Evolutionary conservation across 352 stramenopile genomes (phyloP).

Genomic region (Phytophthora brassicae): DNA sequence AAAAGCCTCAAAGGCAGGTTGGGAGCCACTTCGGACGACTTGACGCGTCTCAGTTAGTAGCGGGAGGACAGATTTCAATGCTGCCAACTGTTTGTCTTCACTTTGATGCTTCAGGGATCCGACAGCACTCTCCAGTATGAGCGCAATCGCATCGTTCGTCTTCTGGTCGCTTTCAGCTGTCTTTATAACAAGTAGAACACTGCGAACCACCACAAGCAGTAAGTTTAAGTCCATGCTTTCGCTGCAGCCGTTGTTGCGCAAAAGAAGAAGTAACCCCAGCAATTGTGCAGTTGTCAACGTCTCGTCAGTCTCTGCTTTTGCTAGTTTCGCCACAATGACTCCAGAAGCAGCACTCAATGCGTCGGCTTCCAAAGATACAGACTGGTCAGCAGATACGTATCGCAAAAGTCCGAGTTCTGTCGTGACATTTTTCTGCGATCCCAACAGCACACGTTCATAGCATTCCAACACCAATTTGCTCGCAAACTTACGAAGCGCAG

Average conservation of each 20-base stretch:
- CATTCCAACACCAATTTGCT: conserved; percentile 19
- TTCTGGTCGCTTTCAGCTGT: conserved; percentile 1
- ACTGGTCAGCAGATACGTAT: conserved; percentile 20
- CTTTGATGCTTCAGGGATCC: conserved; percentile 12
- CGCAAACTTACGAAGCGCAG: conserved; percentile 17
- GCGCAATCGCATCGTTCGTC: conserved; percentile 14
- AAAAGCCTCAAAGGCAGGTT: conserved; percentile 33
- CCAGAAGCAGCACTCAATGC: conserved; percentile 3
- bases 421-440: conserved; percentile 6
- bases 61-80: conserved; percentile 24
- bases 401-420: conserved; percentile 24
- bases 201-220: conserved; percentile 27
- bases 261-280: conserved; percentile 38
- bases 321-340: conserved; percentile 32
- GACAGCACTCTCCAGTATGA: conserved; percentile 22
- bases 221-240: conserved; percentile 8
- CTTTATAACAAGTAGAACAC: conserved; percentile 18
- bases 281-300: conserved; percentile 39
- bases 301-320: conserved; percentile 20
- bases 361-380: not conserved
- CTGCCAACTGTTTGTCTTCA: conserved; percentile 8
- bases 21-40: conserved; percentile 14
- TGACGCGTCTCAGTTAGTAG: conserved; percentile 28
- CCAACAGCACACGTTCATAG: conserved; percentile 26
- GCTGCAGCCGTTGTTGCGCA: conserved; percentile 14